Percentiles rank a stretch among this genome's conserved stretches.
Conservation (phyloP, 2,329 filamentous ascomycete species). For the Aspergillus thermomutatus region DNA sequence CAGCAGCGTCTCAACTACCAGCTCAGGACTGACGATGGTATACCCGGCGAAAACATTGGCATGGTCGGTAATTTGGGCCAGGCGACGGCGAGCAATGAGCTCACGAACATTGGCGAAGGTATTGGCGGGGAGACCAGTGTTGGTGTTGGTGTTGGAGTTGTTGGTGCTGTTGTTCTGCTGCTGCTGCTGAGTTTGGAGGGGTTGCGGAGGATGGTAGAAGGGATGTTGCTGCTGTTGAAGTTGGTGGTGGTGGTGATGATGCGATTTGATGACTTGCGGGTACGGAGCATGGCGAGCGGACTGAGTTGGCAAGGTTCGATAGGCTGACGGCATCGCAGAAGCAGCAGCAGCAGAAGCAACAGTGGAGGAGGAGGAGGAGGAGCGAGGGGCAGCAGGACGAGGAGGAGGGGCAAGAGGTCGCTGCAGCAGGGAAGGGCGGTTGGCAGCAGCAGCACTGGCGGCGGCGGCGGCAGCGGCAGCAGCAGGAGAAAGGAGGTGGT, state of each 20-base stretch:
- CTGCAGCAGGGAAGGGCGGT: conserved; percentile 33
- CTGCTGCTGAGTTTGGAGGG: conserved; percentile 11
- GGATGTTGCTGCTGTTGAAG: conserved; percentile 16
- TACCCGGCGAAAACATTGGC: conserved; percentile 44
- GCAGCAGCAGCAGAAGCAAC: conserved; percentile 32
- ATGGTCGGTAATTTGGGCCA: conserved; percentile 45
- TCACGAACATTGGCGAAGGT: conserved; percentile 41
- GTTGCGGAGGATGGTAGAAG: conserved; percentile 7
- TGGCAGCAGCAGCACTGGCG: conserved; percentile 14
- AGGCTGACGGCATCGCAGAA: conserved; percentile 44
- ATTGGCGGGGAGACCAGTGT: conserved; percentile 30
- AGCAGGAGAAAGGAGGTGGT: conserved; percentile 14
- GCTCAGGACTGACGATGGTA: conserved; percentile 41
- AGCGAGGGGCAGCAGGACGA: conserved; percentile 23
- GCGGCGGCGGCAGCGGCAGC: conserved; percentile 13
- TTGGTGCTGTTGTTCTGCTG: conserved; percentile 9
- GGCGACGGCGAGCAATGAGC: conserved; percentile 39
- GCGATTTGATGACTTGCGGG: conserved; percentile 35
- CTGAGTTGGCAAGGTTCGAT: conserved; percentile 37
- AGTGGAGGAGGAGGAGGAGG: conserved; percentile 19
- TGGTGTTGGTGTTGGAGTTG: conserved; percentile 20
- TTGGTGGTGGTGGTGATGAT: conserved; percentile 21
- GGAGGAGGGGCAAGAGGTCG: conserved; percentile 33
- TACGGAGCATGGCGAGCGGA: conserved; percentile 38
- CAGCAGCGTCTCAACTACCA: conserved; percentile 42